A percentile compares a stretch with the other conserved stretches of the same genome.
Evolutionary conservation across 345 rosid genomes (phyloP).

Genomic region (Aquilaria sinensis): DNA sequence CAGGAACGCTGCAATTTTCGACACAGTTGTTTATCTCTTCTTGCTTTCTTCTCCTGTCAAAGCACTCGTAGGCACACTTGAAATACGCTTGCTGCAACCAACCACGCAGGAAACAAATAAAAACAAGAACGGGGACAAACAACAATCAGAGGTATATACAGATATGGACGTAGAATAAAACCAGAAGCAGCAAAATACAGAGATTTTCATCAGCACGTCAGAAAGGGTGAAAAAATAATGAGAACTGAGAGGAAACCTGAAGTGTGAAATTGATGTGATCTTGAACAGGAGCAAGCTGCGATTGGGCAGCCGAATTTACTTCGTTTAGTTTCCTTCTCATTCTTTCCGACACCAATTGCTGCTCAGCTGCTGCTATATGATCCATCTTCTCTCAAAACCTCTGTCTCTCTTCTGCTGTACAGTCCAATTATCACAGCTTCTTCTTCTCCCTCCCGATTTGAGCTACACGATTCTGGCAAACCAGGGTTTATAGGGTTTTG

Average conservation of each 20-base stretch:
- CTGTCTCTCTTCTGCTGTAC: not conserved
- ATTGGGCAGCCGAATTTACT: slow-evolving; percentile 63
- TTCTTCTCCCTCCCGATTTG: not conserved
- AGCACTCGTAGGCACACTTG: slow-evolving; percentile 93
- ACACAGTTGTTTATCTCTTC: slow-evolving; percentile 79
- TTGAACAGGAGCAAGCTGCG: slow-evolving; percentile 68
- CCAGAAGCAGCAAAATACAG: too few species aligned
- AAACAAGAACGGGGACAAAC: too few species aligned
- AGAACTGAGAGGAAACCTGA: slow-evolving; percentile 39
- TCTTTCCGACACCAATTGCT: slow-evolving; percentile 61
- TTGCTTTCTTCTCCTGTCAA: slow-evolving; percentile 68
- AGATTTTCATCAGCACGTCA: not conserved
- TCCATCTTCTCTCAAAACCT: slow-evolving; percentile 34
- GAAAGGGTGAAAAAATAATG: not conserved
- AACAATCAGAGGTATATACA: not conserved
- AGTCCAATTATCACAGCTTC: too few species aligned
- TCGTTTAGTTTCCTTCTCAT: slow-evolving; percentile 58
- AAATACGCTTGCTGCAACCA: slow-evolving; percentile 87
- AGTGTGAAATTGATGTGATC: slow-evolving; percentile 90
- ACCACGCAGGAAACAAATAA: not conserved
- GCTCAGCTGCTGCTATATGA: slow-evolving; percentile 49
- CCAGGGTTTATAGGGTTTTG: slow-evolving; percentile 10
- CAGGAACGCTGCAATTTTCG: slow-evolving; percentile 72
- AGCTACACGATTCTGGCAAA: not conserved
- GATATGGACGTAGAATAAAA: not conserved